phyloP scores from a whole-genome alignment of 139 green algal species.

The Asterochloris sp. region DNA sequence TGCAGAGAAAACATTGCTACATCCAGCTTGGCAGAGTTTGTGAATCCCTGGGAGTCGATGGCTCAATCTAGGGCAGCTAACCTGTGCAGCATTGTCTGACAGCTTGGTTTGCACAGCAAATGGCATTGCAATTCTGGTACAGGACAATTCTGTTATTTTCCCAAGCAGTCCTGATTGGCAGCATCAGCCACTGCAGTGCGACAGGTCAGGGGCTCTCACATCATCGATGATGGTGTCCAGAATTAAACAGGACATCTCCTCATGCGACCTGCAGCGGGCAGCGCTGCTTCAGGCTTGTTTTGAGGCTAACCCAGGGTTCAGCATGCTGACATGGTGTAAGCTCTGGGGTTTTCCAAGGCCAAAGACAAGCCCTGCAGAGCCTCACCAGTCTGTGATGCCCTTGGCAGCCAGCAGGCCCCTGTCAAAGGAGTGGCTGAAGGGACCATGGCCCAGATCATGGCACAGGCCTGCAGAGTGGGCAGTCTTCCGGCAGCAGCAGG shows the following conservation, averaged over 20 bases:
- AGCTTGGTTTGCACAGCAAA: no score
- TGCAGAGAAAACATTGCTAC: no score
- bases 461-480: constrained; percentile 65
- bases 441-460: constrained; percentile 93
- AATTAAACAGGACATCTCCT: constrained; percentile 64
- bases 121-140: no score
- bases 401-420: constrained; percentile 58
- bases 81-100: no score
- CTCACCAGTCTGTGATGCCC: constrained; percentile 39
- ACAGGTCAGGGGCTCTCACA: not conserved
- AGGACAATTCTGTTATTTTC: no score
- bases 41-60: no score
- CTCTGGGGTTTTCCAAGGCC: not conserved
- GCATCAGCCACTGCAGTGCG: not conserved
- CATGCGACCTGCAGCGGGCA: constrained; percentile 53
- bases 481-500: not conserved
- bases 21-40: no score
- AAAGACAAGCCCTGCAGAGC: not conserved
- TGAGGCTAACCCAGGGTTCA: not conserved
- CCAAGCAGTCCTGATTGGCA: constrained; percentile 3
- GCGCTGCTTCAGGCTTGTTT: not conserved
- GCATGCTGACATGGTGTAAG: not conserved
- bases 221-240: constrained; percentile 64
- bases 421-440: constrained; percentile 90
- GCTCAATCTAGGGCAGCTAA: no score